Evolutionary conservation across 1,139 yeast species (phyloP), one percentile per base, ranked within the genome.

Genomic region (Scheffersomyces quercinus): DNA sequence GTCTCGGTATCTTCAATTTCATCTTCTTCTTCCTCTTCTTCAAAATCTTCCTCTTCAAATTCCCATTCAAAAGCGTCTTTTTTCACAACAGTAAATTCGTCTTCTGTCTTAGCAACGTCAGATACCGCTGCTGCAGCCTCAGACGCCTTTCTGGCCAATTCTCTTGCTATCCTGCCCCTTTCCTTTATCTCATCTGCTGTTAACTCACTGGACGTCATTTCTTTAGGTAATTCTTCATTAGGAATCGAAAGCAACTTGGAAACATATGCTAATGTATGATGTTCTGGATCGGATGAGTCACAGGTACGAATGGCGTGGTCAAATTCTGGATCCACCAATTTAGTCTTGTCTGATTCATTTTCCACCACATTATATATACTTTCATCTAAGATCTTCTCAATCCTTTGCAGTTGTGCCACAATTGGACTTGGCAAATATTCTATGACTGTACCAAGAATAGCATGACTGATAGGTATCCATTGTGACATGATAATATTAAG

Each of bases 381-480:
- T 53, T 73, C 78, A 28, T 80, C 80, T 37, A 93, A 62, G 30
- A 95, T 79, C 26, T 79, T 77, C 11, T 84, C 85, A 49, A 88
- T 78, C 53, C 97, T 79, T 36, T 75, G 81, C 15, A 64, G 65
- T 62, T 95, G 99, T 0, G 97, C 88, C 1, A 64, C 71, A 3
- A 75, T 56, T 1, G 99, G 99, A 11, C 95, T 85, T 0, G 98
- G 97, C 40, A 95, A 65, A 49, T 81, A 81, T 46, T 89, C 95
- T 36, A 91, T 85, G 3, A 93, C 96, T 3, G 95, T 82, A 9
- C 95, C 77, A 32, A 93, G 67, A 15, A 93, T 79, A 0, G 98
- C 89, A 40, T 88, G 84, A 32, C 97, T 86, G 8, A 95, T 79
- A 0, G 99, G 98, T 24, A 95, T 72, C 98, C 99, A 95, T 59